Evolutionary conservation across 1,284 basidiomycete species (phyloP), one percentile per base, ranked within the genome.

Genomic region (Puccinia coronata): DNA sequence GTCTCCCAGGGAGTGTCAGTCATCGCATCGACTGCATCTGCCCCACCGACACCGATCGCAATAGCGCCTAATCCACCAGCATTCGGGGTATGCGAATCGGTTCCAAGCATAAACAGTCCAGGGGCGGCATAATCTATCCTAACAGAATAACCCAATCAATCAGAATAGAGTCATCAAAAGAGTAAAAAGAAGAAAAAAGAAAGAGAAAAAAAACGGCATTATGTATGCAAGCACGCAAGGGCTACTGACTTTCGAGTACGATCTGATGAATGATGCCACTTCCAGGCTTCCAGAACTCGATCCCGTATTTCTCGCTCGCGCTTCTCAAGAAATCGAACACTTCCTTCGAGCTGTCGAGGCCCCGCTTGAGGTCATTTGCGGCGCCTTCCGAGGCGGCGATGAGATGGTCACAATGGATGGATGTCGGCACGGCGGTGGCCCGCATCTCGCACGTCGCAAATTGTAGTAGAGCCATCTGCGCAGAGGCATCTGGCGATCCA

Each of bases 11-110:
- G 96, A 86, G 98, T 91, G 85, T 88, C 91, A 85, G 97, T 94
- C 94, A 99, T 98, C 83, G 98, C 96, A 85, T 99, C 96, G 86
- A 99, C 97, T 73, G 96, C 96, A 87, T 99, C 96, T 82, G 96
- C 96, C 89, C 96, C 97, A 87, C 97, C 97, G 84, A 99, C 96
- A 91, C 96, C 96, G 86, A 95, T 96, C 80, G 96, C 96, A 86
- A 99, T 90, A 95, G 98, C 98, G 85, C 95, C 96, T 84, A 99
- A 92, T 90, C 96, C 96, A 88, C 96, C 96, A 82, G 97, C 97
- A 87, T 98, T 98, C 81, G 97, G 96, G 23, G 96, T 99, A 88
- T 99, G 97, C 76, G 96, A 98, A 89, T 99, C 96, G 83, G 96
- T 98, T 87, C 97, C 97, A 85, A 99, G 97, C 97, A 99, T 99